These are phyloP conservation scores for Adansonia madagascariensis DNA, from an alignment of 441 rosid genomes.

Conservation along the genomic window DNA sequence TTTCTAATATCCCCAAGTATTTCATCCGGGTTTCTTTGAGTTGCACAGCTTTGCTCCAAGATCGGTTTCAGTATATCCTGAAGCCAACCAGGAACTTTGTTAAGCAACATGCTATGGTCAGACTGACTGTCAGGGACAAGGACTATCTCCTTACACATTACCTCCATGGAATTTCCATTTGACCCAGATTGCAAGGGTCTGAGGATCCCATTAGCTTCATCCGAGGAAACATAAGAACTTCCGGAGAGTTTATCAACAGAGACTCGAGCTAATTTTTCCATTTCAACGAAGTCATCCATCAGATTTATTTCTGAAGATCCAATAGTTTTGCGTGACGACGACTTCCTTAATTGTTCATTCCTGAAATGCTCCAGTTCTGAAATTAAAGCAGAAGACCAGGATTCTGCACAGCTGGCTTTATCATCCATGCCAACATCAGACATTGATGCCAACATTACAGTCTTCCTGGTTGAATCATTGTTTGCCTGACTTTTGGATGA, in stretches of 20 bases:
- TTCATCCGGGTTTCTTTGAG: constrained; percentile 49
- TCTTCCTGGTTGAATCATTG: constrained; percentile 47
- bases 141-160: constrained; percentile 36
- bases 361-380: constrained; percentile 74
- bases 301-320: constrained; percentile 65
- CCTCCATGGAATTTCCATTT: constrained; percentile 32
- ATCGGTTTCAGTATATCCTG: constrained; percentile 51
- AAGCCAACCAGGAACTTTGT: constrained; percentile 54
- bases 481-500: constrained; percentile 48
- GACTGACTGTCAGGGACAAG: constrained; percentile 32
- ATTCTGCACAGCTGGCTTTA: constrained; percentile 64
- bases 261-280: constrained; percentile 80
- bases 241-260: constrained; percentile 53
- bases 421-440: constrained; percentile 71
- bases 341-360: constrained; percentile 46
- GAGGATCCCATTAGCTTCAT: constrained; percentile 33
- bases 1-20: constrained; percentile 64
- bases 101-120: constrained; percentile 31
- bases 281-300: constrained; percentile 83
- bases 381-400: constrained; percentile 71
- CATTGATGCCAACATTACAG: constrained; percentile 43
- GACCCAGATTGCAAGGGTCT: constrained; percentile 31
- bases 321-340: constrained; percentile 43
- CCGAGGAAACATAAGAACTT: constrained; percentile 48
- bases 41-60: constrained; percentile 49